Base-by-base conservation (phyloP, 371 early-diverging fungal genomes). In the Apophysomyces elegans region DNA sequence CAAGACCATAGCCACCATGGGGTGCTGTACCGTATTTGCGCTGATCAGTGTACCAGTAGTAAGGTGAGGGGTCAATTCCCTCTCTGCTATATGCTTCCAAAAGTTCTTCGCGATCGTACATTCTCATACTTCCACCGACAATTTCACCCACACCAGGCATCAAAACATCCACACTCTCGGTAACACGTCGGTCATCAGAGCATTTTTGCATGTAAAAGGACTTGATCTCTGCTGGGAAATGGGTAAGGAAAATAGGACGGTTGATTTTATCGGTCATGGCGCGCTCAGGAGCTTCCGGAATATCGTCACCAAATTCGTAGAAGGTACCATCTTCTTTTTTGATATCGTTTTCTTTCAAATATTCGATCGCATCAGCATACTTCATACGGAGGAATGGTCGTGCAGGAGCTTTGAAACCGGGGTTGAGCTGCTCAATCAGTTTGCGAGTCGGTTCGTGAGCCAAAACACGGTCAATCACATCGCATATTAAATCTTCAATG, bases 91-190 rank as follows among this genome's bases (percentile, higher is more conserved):
- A 99, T 26, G 95, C 99, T n/a, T 85, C 95, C 74, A 96, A 73
- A 57, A 99, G 86, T 75, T 95, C 94, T 16, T 93, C 91, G 70
- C 93, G 76, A 71, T 96, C 92, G 59, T 91, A 88, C 76, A 95
- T 95, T 84, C 99, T 92, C 99, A 99, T 99, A 72, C 96, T 95
- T 45, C 99, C 99, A 77, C 99, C 99, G 43, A 98, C 96, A 84
- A 99, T 98, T 86, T 99, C 99, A 69, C 99, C 99, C 59, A 99
- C 99, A 68, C 90, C 92, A 43, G 99, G 99, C 93, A 99, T 98
- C 74, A 99, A 88, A 38, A 99, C 90, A 83, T 99, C 99, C 37
- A 97, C 96, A 69, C 93, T 93, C 85, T 99, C 97, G 13, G 99
- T 99, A 46, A 96, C 84, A 5, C 92, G 82, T 35, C 78, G 81